Conservation (phyloP, 169 alveolate species). For the Cryptosporidium bovis region DNA sequence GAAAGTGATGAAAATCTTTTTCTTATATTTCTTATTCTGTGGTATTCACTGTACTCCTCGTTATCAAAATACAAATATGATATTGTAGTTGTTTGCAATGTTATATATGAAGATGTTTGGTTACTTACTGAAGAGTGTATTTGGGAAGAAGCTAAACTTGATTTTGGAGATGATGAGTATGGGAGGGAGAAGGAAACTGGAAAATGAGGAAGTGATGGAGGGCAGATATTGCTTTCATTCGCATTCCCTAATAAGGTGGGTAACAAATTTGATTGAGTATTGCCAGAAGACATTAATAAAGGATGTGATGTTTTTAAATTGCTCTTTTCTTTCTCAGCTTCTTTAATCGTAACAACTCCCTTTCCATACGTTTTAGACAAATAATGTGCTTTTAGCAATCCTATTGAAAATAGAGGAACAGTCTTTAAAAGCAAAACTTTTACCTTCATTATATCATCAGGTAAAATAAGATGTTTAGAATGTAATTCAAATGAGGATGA, state of each 20-base stretch:
- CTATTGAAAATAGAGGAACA: slow-evolving; percentile 55
- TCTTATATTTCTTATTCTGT: slow-evolving; percentile 40
- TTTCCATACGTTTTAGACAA: too few species aligned
- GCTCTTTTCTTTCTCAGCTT: background rate
- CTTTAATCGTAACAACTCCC: background rate
- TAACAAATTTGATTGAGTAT: too few species aligned
- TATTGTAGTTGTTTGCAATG: slow-evolving; percentile 54
- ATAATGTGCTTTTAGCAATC: slow-evolving; percentile 16
- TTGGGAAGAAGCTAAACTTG: slow-evolving; percentile 3
- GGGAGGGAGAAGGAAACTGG: background rate
- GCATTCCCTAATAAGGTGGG: too few species aligned
- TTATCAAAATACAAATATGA: slow-evolving; percentile 67
- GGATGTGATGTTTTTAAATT: too few species aligned
- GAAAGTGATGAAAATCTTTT: slow-evolving; percentile 1
- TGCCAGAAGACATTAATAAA: background rate
- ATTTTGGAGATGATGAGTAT: slow-evolving; percentile 21
- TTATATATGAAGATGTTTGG: slow-evolving; percentile 5
- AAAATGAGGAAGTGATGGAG: too few species aligned
- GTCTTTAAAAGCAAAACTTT: slow-evolving; percentile 29
- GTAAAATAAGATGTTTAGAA: slow-evolving; percentile 43
- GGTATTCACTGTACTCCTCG: slow-evolving; percentile 53
- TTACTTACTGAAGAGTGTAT: background rate
- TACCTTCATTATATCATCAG: slow-evolving; percentile 71
- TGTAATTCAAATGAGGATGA: slow-evolving; percentile 27
- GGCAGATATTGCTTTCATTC: too few species aligned